A percentile compares a stretch with the other conserved stretches of the same genome.
These are phyloP conservation scores for Mortierella alpina DNA, from an alignment of 192 early-diverging fungal species.

Conservation along the genomic window DNA sequence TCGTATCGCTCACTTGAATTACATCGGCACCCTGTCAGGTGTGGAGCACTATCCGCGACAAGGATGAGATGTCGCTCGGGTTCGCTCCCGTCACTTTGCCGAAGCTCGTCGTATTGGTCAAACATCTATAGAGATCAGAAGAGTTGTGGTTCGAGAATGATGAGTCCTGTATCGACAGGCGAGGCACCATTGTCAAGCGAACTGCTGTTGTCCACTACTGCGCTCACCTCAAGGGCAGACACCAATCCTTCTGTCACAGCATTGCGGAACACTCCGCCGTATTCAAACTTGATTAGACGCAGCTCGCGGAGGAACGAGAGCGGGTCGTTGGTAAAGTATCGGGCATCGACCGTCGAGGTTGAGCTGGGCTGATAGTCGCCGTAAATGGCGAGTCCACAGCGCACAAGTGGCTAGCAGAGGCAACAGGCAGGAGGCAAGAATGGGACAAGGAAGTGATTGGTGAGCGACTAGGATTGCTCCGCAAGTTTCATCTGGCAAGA, in stretches of 20 bases:
- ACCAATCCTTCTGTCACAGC: constrained; percentile 73
- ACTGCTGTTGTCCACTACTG: neutral
- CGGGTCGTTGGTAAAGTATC: constrained; percentile 62
- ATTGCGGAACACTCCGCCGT: constrained; percentile 67
- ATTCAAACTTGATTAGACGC: constrained; percentile 56
- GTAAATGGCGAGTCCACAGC: constrained; percentile 66
- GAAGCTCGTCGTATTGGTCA: constrained; percentile 57
- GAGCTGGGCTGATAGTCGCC: constrained; percentile 65
- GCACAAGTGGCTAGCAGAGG: constrained; percentile 58
- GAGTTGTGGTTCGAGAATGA: no score
- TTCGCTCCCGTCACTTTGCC: constrained; percentile 15
- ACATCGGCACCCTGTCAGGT: constrained; percentile 57
- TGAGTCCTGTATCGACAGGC: neutral
- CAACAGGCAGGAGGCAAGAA: neutral
- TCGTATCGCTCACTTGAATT: constrained; percentile 66
- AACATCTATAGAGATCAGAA: constrained; percentile 55
- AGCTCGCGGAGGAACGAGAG: constrained; percentile 59
- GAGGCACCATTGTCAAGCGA: neutral
- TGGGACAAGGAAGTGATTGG: neutral
- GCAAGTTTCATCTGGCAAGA: neutral
- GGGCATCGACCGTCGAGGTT: constrained; percentile 60
- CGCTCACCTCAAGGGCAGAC: constrained; percentile 67
- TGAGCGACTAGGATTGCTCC: neutral
- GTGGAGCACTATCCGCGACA: constrained; percentile 62
- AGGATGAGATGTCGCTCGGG: constrained; percentile 66